Percentiles rank a stretch among this genome's conserved stretches.
These are phyloP conservation scores for Saturnispora hagleri DNA, from an alignment of 805 yeast species.

Conservation along the genomic window DNA sequence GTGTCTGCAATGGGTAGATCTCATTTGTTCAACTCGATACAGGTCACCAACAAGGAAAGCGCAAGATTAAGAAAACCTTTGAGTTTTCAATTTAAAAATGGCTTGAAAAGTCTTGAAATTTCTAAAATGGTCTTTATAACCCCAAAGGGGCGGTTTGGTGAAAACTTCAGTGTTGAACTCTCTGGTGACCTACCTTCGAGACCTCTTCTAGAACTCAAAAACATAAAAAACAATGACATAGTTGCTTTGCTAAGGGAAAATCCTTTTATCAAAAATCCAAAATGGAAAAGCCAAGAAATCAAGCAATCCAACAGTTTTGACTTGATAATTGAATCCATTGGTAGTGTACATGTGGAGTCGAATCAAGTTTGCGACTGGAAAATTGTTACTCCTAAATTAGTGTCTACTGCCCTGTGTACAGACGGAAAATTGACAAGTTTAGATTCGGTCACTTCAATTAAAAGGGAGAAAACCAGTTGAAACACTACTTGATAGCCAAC, in stretches of 20 bases:
- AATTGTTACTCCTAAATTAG: constrained; percentile 7
- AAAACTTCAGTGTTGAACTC: background rate
- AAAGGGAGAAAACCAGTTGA: background rate
- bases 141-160: constrained; percentile 6
- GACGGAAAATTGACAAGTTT: background rate
- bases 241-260: background rate
- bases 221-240: background rate
- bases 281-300: constrained; percentile 3
- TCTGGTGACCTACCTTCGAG: constrained; percentile 5
- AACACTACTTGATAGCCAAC: background rate
- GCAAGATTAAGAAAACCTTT: background rate
- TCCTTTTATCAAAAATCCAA: background rate
- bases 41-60: background rate
- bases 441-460: background rate
- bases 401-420: background rate
- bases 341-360: constrained; percentile 4
- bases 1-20: constrained; percentile 1
- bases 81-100: background rate
- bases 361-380: constrained; percentile 4
- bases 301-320: background rate
- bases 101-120: background rate
- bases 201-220: background rate
- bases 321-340: constrained; percentile 1
- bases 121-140: constrained; percentile 3
- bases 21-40: background rate